phyloP scores from a whole-genome alignment of 2,329 filamentous ascomycete species.

The Cercospora zeina region DNA sequence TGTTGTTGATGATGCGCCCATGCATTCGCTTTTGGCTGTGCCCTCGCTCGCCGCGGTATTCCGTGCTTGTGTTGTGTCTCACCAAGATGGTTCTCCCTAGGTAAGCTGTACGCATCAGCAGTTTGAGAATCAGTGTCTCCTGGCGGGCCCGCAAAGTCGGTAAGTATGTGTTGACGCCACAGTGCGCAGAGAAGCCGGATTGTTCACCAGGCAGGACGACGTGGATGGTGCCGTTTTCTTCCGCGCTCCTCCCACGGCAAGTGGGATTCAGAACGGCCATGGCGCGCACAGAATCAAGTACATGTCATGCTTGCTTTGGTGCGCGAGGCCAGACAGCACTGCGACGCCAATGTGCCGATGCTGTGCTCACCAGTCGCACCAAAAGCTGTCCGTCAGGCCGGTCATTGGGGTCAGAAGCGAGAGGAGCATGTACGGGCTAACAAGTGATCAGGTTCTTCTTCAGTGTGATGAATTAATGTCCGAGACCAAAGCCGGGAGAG shows the following conservation, averaged over 20 bases:
- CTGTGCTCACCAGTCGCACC: not conserved
- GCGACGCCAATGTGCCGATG: not conserved
- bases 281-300: not conserved
- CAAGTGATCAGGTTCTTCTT: not conserved
- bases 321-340: not conserved
- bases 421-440: not conserved
- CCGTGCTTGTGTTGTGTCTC: constrained; percentile 3
- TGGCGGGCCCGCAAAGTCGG: not conserved
- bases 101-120: not conserved
- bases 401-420: not conserved
- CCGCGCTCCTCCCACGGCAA: not conserved
- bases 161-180: not conserved
- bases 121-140: not conserved
- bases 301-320: not conserved
- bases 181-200: not conserved
- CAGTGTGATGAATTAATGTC: not conserved
- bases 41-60: not conserved
- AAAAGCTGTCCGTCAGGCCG: not conserved
- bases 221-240: not conserved
- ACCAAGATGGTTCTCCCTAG: not conserved
- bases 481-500: not conserved
- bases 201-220: not conserved
- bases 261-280: not conserved
- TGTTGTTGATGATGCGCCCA: not conserved
- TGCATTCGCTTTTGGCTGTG: not conserved